Percentiles rank a stretch among this genome's conserved stretches.
Conservation (phyloP, 148 eudicot species). For the Euryodendron excelsum region DNA sequence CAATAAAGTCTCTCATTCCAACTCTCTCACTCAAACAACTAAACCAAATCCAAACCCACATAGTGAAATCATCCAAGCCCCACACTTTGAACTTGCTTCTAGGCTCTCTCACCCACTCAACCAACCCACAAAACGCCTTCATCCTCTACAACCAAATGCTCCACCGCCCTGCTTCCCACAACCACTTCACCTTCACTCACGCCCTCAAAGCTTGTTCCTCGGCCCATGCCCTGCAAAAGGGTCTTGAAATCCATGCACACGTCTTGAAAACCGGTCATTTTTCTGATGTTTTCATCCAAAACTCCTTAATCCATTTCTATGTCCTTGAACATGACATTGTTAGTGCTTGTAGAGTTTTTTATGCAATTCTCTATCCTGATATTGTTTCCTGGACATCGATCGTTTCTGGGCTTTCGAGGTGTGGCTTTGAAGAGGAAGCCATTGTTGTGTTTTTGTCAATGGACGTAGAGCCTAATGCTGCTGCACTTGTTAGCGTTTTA, state of each 20-base stretch:
- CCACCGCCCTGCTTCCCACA: conserved; percentile 20
- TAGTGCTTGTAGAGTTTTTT: conserved; percentile 19
- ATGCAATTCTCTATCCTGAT: conserved; percentile 15
- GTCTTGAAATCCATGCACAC: conserved; percentile 27
- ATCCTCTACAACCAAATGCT: conserved; percentile 25
- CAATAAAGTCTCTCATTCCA: background rate
- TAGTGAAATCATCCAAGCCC: conserved; percentile 11
- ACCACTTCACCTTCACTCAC: conserved; percentile 25
- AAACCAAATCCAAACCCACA: conserved; percentile 21
- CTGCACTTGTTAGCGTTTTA: conserved; percentile 23
- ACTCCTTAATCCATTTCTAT: conserved; percentile 21
- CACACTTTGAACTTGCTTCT: conserved; percentile 18
- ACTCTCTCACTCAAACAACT: conserved; percentile 13
- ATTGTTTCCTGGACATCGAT: conserved; percentile 30
- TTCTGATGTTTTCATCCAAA: conserved; percentile 21
- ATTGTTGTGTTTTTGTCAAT: conserved; percentile 17
- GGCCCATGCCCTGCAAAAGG: conserved; percentile 3
- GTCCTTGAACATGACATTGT: background rate
- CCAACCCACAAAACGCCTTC: conserved; percentile 18
- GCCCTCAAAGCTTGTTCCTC: conserved; percentile 26
- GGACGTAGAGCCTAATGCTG: conserved; percentile 26
- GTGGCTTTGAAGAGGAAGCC: conserved; percentile 19
- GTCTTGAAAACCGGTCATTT: conserved; percentile 15
- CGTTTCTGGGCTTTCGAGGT: conserved; percentile 22
- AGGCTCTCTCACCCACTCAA: conserved; percentile 5